Evolutionary conservation across 805 yeast species (phyloP).

Genomic region (Grigorovia humatica): DNA sequence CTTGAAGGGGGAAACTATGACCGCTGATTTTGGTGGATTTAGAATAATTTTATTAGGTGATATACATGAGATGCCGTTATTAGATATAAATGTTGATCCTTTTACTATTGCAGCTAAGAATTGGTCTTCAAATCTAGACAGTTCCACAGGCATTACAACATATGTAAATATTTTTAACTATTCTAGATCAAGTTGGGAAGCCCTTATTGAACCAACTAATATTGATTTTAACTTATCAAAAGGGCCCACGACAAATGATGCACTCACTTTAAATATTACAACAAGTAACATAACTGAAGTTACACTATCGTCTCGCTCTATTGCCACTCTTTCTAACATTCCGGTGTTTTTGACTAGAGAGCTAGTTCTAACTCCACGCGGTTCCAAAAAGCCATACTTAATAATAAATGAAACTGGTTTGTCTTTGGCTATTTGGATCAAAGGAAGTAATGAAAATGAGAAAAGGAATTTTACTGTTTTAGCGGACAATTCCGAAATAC

Average conservation of each 20-base stretch:
- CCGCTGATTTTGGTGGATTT: slow-evolving; percentile 60
- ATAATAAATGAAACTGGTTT: slow-evolving; percentile 79
- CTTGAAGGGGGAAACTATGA: slow-evolving; percentile 58
- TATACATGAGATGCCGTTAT: slow-evolving; percentile 78
- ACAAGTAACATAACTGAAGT: slow-evolving; percentile 71
- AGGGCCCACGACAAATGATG: slow-evolving; percentile 34
- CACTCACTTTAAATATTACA: slow-evolving; percentile 54
- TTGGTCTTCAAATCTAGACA: slow-evolving; percentile 79
- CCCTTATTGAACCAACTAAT: slow-evolving; percentile 81
- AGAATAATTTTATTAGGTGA: slow-evolving; percentile 81
- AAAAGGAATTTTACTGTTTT: slow-evolving; percentile 27
- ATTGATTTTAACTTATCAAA: slow-evolving; percentile 60
- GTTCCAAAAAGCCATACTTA: slow-evolving; percentile 71
- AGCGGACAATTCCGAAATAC: slow-evolving; percentile 39
- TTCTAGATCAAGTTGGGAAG: slow-evolving; percentile 90
- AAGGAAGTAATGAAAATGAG: slow-evolving; percentile 29
- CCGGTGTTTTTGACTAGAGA: slow-evolving; percentile 47
- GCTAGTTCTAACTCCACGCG: slow-evolving; percentile 50
- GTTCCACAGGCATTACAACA: slow-evolving; percentile 54
- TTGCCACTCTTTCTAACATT: slow-evolving; percentile 66
- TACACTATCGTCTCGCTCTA: slow-evolving; percentile 70
- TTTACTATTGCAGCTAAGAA: slow-evolving; percentile 60
- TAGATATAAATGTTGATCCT: slow-evolving; percentile 65
- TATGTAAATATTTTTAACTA: slow-evolving; percentile 74
- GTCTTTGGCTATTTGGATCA: slow-evolving; percentile 76